phyloP scores from a whole-genome alignment of 495 filamentous ascomycete species.

The Cercophora scortea region DNA sequence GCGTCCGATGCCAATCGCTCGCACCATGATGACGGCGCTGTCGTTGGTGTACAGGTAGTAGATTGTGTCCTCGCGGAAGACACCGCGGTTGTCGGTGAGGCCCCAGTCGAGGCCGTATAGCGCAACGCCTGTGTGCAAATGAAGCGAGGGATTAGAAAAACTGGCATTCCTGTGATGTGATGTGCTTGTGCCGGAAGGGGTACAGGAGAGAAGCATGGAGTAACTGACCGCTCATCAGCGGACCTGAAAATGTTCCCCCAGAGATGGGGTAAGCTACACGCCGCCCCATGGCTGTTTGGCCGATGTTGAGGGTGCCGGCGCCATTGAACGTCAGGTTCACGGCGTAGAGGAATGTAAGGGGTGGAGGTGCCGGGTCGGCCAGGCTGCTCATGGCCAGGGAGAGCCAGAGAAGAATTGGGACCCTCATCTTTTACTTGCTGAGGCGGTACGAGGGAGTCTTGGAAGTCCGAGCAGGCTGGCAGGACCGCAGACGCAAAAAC shows the following conservation, averaged over 20 bases:
- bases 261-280: background rate
- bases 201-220: background rate
- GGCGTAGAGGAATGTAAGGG: conserved; percentile 13
- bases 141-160: background rate
- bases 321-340: conserved; percentile 10
- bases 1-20: conserved; percentile 9
- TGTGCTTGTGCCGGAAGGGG: background rate
- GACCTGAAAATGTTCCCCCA: background rate
- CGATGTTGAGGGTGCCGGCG: background rate
- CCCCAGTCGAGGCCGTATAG: conserved; percentile 15
- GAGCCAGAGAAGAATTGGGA: background rate
- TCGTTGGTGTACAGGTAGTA: conserved; percentile 13
- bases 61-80: conserved; percentile 14
- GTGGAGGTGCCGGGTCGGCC: conserved; percentile 7
- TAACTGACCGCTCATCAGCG: background rate
- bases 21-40: conserved; percentile 11
- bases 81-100: conserved; percentile 8
- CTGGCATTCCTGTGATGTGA: background rate
- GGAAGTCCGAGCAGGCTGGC: no score
- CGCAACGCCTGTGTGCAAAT: background rate
- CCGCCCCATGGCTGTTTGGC: background rate
- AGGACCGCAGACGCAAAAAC: no score
- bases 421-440: no score
- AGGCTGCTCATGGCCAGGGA: background rate
- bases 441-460: no score